Base-by-base conservation (phyloP, 2,329 filamentous ascomycete genomes). In the Dichotomopilus funicola region DNA sequence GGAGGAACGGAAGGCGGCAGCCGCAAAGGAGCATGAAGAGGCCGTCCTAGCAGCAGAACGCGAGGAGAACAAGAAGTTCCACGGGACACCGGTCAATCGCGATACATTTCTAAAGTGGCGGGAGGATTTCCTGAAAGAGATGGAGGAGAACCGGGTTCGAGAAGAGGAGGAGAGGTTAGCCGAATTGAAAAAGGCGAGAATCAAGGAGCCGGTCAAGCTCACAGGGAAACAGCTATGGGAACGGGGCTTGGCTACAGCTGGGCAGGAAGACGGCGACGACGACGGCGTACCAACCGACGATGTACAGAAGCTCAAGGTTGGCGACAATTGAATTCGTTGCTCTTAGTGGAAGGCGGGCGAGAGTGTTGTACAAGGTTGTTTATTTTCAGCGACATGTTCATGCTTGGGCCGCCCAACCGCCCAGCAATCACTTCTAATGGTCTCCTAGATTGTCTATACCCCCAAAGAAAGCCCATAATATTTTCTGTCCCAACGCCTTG, bases 31-130 rank as follows among this genome's bases (percentile, higher is more conserved):
- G 44, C 73, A 75, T 3, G 83, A 87, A 62, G 81, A 85, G 66
- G 73, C 65, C 11, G 55, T 74, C 11, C 70, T 78, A 6, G 82
- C 76, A 9, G 82, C 80, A 1, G 94, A 99, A 73, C 85, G 88
- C 59, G 91, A 94, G 70, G 94, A 99, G 76, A 99, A 99, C 70
- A 84, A 87, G 65, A 97, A 96, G 73, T 99, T 99, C 71, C 88
- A 95, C 69, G 94, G 94, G 56, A 89, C 89, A 38, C 79, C 84
- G 36, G 94, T 99, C 19, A 97, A 85, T n/a, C 78, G 83, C 27
- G 90, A 96, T 74, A 85, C 84, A 0, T 99, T 97, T 67, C 68
- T 88, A 63, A 82, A 80, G 62, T 99, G 94, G 94, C 79, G 89
- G 54, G 85, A 86, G 41, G 81, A 71, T 8, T 99, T 97, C 68